phyloP scores from a whole-genome alignment of 1,284 basidiomycete species.

The Kwoniella shivajii region DNA sequence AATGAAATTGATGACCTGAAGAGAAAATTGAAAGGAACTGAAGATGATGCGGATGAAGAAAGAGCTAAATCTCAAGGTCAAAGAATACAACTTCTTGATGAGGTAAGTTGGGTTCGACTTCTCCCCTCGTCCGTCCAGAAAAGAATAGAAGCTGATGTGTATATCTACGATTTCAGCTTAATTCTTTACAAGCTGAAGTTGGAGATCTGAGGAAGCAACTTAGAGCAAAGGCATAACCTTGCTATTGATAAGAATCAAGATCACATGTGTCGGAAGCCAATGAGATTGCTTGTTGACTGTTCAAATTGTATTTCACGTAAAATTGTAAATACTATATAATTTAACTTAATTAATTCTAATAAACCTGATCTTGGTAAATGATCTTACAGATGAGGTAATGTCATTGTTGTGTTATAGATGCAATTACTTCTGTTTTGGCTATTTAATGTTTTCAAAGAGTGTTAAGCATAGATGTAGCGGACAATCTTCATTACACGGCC shows the following conservation, averaged over 20 bases:
- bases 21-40: conserved; percentile 29
- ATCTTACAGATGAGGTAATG: too few species aligned
- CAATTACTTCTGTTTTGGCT: too few species aligned
- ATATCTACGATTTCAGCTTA: conserved; percentile 30
- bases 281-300: neutral
- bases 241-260: too few species aligned
- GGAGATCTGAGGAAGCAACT: conserved; percentile 46
- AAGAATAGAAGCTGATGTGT: neutral
- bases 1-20: conserved; percentile 42
- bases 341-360: too few species aligned
- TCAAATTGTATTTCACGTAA: too few species aligned
- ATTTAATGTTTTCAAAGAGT: neutral
- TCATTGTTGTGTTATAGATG: too few species aligned
- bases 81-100: conserved; percentile 52
- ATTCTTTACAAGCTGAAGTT: conserved; percentile 53
- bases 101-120: conserved; percentile 32
- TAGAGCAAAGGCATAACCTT: conserved; percentile 19
- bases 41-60: conserved; percentile 48
- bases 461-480: too few species aligned
- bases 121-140: neutral
- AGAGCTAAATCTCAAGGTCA: conserved; percentile 45
- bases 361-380: too few species aligned
- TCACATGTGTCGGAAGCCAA: neutral
- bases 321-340: too few species aligned
- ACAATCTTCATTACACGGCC: neutral